Conservation (phyloP, 495 filamentous ascomycete genomes). For the Hypoxylon fragiforme region DNA sequence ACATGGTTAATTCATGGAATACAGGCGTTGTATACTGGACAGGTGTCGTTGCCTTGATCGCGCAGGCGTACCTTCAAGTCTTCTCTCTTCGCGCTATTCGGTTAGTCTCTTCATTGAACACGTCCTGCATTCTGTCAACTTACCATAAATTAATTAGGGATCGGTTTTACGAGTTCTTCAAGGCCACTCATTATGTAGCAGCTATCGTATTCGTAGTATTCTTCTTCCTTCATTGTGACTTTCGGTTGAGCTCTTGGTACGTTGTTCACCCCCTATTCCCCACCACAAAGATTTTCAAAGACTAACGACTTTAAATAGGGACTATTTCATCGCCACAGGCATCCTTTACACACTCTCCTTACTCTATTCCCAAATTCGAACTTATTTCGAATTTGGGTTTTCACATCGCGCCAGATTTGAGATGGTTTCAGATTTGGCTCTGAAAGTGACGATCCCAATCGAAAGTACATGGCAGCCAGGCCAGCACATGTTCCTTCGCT, state of each 20-base stretch:
- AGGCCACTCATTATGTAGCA: constrained; percentile 56
- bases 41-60: constrained; percentile 57
- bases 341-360: constrained; percentile 53
- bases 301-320: constrained; percentile 37
- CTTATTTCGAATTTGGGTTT: constrained; percentile 50
- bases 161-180: constrained; percentile 64
- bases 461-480: constrained; percentile 71
- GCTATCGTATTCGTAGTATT: constrained; percentile 58
- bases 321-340: constrained; percentile 63
- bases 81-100: constrained; percentile 54
- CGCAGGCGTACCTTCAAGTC: constrained; percentile 59
- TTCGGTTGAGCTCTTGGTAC: constrained; percentile 58
- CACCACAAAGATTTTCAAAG: background rate
- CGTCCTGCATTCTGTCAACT: background rate
- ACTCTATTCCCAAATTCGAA: constrained; percentile 47
- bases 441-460: constrained; percentile 52
- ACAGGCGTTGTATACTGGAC: constrained; percentile 56
- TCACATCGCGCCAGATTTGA: constrained; percentile 48
- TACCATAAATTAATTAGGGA: constrained; percentile 44
- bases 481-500: constrained; percentile 78
- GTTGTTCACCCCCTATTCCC: constrained; percentile 18
- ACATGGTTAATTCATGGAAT: constrained; percentile 54
- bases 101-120: constrained; percentile 35
- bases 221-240: constrained; percentile 64
- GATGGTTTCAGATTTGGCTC: constrained; percentile 45